These are phyloP conservation scores for Grigorovia humatica DNA, from an alignment of 805 yeast genomes.

Conservation along the genomic window DNA sequence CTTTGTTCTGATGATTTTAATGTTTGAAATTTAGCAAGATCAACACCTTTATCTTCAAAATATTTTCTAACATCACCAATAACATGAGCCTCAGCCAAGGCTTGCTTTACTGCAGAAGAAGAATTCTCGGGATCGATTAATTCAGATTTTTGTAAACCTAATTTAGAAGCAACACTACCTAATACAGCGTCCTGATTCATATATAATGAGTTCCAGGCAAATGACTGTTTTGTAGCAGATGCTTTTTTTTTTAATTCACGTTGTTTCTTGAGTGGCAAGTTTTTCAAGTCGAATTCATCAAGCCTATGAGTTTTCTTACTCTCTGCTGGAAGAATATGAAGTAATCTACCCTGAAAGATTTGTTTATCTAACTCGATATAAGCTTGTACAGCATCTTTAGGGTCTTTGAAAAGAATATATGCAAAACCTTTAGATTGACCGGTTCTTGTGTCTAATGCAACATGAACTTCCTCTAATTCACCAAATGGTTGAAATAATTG, in stretches of 20 bases:
- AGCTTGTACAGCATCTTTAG: slow-evolving; percentile 69
- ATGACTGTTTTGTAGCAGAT: slow-evolving; percentile 76
- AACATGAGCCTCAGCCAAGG: slow-evolving; percentile 93
- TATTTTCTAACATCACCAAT: slow-evolving; percentile 82
- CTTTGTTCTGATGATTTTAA: slow-evolving; percentile 38
- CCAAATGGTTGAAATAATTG: slow-evolving; percentile 62
- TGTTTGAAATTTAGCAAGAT: slow-evolving; percentile 56
- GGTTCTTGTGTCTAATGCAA: slow-evolving; percentile 83
- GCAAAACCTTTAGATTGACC: slow-evolving; percentile 91
- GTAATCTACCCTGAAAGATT: slow-evolving; percentile 85
- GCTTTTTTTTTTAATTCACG: slow-evolving; percentile 72
- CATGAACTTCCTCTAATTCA: slow-evolving; percentile 72
- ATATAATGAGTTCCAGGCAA: slow-evolving; percentile 90
- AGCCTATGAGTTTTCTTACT: slow-evolving; percentile 70
- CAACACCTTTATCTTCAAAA: slow-evolving; percentile 80
- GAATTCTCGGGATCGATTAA: slow-evolving; percentile 81
- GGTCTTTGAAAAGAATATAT: slow-evolving; percentile 59
- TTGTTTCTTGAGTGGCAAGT: slow-evolving; percentile 88
- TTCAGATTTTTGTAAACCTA: slow-evolving; percentile 77
- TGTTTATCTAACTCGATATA: slow-evolving; percentile 68
- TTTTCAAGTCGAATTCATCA: slow-evolving; percentile 85
- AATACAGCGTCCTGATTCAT: slow-evolving; percentile 88
- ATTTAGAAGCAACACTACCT: slow-evolving; percentile 73
- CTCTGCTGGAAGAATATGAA: slow-evolving; percentile 83
- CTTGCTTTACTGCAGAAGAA: slow-evolving; percentile 88